Conservation (phyloP, 148 eudicot genomes). For the Fallopia convolvulus region DNA sequence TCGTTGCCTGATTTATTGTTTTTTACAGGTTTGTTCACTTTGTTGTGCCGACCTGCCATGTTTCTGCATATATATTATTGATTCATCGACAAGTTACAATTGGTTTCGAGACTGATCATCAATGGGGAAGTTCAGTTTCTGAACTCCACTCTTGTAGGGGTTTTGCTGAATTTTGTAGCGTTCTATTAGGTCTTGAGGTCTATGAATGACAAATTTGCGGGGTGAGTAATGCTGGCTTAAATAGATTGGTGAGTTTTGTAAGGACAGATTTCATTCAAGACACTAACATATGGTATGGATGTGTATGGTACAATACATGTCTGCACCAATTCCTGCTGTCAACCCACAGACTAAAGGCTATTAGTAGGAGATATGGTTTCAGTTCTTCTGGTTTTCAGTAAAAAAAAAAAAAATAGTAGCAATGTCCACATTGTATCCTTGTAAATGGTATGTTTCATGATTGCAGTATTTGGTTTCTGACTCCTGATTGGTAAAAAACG, state of each 20-base stretch:
- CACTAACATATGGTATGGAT: constrained; percentile 1
- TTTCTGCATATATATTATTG: background rate
- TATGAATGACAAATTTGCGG: background rate
- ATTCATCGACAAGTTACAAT: background rate
- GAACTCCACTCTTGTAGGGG: background rate
- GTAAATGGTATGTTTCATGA: background rate
- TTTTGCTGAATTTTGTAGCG: background rate
- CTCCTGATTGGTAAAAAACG: background rate
- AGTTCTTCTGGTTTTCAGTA: background rate
- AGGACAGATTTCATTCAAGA: background rate
- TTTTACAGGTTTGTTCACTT: background rate
- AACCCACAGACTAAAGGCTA: background rate
- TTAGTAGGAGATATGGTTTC: background rate
- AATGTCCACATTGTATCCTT: background rate
- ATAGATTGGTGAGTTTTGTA: background rate
- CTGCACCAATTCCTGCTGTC: background rate
- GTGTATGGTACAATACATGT: background rate
- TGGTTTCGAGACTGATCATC: background rate
- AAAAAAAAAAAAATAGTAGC: background rate
- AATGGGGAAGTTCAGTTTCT: background rate
- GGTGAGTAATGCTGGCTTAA: background rate
- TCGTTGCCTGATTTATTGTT: background rate
- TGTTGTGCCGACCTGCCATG: constrained; percentile 2
- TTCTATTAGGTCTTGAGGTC: background rate
- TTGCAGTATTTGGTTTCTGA: background rate